Evolutionary conservation across 495 filamentous ascomycete species (phyloP), one percentile per base, ranked within the genome.

Genomic region (Copromyces sp.): DNA sequence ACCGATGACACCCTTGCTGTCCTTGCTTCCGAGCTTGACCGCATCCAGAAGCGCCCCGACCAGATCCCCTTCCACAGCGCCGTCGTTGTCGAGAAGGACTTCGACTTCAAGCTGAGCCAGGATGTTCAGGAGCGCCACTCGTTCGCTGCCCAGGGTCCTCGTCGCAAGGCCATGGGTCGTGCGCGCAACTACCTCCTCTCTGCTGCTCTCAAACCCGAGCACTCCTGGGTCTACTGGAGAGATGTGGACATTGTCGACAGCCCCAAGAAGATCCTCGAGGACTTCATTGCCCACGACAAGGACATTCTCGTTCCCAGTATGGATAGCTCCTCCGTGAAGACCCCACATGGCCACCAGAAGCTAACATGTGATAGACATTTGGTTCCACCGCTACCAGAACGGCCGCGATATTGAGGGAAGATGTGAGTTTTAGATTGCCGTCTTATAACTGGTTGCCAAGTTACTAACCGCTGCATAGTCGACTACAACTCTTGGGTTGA

Each of bases 401-500:
- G 89, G 87, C 71, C 83, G 82, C 61, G 96, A 98, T 78, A 94
- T 98, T 78, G 96, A 99, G 82, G 96, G 95, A 73, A 89, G 92
- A 88, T 98, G 93, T 95, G 86, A 79, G 92, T 86, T 71, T 75
- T 74, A 37, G 68, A 44, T 5, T 37, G 14, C 61, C 24, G n/a
- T 7, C 71, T 16, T 39, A 11, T 53, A 1, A 9, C 7, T 40
- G 12, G 53, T 35, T 17, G 8, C 45, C 24, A 39, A 32, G 32
- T 12, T 32, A 68, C 78, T 81, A 71, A 82, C 72, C 24, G 11
- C 9, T 9, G 45, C 40, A 32, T 75, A 97, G 94, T 98, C 77
- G 95, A 99, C 80, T 99, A 98, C 84, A 99, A 99, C 83, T 99
- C 95, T 0, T 99, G 95, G 95, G 90, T 97, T 76, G 95, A 99